Base-by-base conservation (phyloP, 2,329 filamentous ascomycete genomes). In the Emydomyces testavorans region DNA sequence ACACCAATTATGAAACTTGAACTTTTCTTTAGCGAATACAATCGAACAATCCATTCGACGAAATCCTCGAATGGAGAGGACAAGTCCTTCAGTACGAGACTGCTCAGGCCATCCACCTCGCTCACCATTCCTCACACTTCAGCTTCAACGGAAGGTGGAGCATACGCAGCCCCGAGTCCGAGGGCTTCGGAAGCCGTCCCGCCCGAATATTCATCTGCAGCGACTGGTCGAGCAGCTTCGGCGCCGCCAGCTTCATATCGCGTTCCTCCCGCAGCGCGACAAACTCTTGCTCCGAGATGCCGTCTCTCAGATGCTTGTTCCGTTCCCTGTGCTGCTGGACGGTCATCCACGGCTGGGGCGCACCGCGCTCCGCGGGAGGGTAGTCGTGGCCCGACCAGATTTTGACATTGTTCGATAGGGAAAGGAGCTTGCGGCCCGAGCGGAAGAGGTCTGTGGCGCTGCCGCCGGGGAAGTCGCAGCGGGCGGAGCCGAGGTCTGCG, bases 351-450 rank as follows among this genome's bases (percentile, higher is more conserved):
- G 55, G 21, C 29, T 51, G 6, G 3, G 50, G 52, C 3, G 52
- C 41, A 2, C 50, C 41, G 6, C 18, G n/a, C 3, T 23, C 23
- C 3, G 55, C 64, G 58, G 46, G 68, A 46, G 58, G 71, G 61
- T 58, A 77, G 51, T 77, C 75, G 49, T 78, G 74, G 0, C 73
- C 73, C 0, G 68, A 70, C 63, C 72, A 78, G n/a, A 78, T 59
- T 32, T 65, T 68, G 16, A 65, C 64, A 13, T 71, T 53, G 0
- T 57, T 59, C 0, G 70, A 68, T 1, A 77, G 46, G 2, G 50
- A 46, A 0, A 77, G 59, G 0, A 78, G 59, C 24, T 57, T 57
- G 24, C 66, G 45, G 57, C 65, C 68, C 0, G 74, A 76, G 2
- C 54, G 35, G 50, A 62, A 78, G 1, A 77, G 61, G 1, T 55